phyloP scores from a whole-genome alignment of 2,329 filamentous ascomycete species.

The Sporothrix curviconia region DNA sequence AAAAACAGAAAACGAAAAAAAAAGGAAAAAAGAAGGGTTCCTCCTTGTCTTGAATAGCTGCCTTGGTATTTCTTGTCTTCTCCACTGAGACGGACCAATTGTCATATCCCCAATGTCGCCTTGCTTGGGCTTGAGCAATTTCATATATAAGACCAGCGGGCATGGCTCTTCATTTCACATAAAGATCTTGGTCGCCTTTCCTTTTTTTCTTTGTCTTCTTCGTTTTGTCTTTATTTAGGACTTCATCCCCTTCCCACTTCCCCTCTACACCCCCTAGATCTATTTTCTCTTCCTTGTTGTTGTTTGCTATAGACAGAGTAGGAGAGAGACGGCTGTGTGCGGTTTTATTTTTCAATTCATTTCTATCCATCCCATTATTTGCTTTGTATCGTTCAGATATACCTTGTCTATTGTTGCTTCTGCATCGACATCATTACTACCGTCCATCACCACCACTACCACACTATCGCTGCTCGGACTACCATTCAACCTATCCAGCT shows the following conservation, averaged over 20 bases:
- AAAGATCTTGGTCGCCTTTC: background rate
- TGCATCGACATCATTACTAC: too few relatives aligned
- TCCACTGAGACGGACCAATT: background rate
- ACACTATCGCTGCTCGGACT: background rate
- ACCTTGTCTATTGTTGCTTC: too few relatives aligned
- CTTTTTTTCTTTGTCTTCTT: background rate
- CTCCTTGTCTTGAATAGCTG: constrained; percentile 18
- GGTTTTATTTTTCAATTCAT: too few relatives aligned
- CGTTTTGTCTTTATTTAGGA: background rate
- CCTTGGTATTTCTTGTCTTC: constrained; percentile 20
- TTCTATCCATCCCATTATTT: too few relatives aligned
- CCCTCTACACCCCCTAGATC: background rate
- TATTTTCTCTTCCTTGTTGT: background rate
- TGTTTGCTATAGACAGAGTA: too few relatives aligned
- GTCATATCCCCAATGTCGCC: background rate
- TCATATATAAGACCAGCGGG: constrained; percentile 20
- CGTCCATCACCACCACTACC: too few relatives aligned
- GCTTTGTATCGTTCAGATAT: too few relatives aligned
- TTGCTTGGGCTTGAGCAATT: constrained; percentile 8
- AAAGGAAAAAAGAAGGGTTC: background rate
- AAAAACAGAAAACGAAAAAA: background rate
- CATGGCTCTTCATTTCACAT: constrained; percentile 6
- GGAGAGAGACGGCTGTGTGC: too few relatives aligned
- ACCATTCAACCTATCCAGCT: too few relatives aligned
- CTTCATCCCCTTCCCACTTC: background rate